These are phyloP conservation scores for Staphylotrichum longicolle DNA, from an alignment of 495 filamentous ascomycete genomes.

Conservation along the genomic window DNA sequence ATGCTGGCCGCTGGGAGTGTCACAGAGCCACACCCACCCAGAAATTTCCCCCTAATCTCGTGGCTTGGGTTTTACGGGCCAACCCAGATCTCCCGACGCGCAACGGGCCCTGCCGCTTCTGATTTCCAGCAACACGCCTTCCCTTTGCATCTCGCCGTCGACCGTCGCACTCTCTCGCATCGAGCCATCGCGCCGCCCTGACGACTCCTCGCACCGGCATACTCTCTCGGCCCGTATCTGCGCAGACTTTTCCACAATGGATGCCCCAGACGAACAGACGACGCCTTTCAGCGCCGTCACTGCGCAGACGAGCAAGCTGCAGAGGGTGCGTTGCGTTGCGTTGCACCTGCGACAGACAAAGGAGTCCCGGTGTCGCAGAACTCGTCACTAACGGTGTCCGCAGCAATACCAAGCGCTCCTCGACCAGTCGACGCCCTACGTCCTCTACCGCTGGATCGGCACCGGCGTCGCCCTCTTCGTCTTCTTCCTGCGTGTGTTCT, in stretches of 20 bases:
- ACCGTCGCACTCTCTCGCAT: background rate
- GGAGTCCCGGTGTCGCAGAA: background rate
- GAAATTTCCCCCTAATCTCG: conserved; percentile 17
- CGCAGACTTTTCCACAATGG: conserved; percentile 24
- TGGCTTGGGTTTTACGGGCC: conserved; percentile 6
- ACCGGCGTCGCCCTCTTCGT: conserved; percentile 69
- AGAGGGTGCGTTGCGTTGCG: conserved; percentile 37
- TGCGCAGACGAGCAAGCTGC: conserved; percentile 37
- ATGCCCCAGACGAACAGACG: conserved; percentile 29
- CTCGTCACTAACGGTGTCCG: conserved; percentile 8
- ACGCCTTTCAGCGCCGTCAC: conserved; percentile 36
- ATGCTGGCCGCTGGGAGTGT: background rate
- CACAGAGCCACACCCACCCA: conserved; percentile 16
- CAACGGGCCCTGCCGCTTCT: conserved; percentile 7
- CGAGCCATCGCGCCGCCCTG: no score
- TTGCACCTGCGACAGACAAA: background rate
- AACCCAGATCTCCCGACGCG: background rate
- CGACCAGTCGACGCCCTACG: conserved; percentile 86
- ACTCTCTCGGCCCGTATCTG: background rate
- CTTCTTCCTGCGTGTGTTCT: conserved; percentile 84
- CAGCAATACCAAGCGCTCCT: conserved; percentile 95
- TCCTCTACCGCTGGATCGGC: conserved; percentile 82
- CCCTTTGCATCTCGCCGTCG: background rate
- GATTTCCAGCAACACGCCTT: conserved; percentile 5
- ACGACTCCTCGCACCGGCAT: background rate